Base-by-base conservation (phyloP, 495 filamentous ascomycete species). In the Trypethelium eluteriae region DNA sequence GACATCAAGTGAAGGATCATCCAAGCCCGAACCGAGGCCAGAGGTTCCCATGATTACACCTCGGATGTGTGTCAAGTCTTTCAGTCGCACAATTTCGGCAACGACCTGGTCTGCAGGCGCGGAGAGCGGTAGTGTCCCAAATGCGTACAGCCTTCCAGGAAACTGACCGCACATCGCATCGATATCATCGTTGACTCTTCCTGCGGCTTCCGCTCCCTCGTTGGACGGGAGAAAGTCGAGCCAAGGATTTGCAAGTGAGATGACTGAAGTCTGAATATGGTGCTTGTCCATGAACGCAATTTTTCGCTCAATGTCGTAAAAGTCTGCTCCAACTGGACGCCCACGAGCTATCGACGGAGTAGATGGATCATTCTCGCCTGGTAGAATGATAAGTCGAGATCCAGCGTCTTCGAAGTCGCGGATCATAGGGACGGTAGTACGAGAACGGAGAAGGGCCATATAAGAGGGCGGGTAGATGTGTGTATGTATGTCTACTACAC, bases 181-280 rank as follows among this genome's bases (percentile, higher is more conserved):
- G 38, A 96, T 84, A 50, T 93, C 89, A 69, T 89, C 78, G 76
- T 96, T 98, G 75, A 96, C 85, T 3, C 75, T 77, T 41, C 79
- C 67, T 0, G 91, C 89, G 66, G 85, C 83, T 50, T 77, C 73
- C 12, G 81, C 83, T 2, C 89, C 89, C 66, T 88, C 84, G 32
- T 76, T 70, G 0, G 86, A 70, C 0, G 83, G 78, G 0, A 96
- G 79, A 73, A 96, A 96, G 75, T 96, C 93, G 1, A 98, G 84
- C 93, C 93, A 98, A 1, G 93, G 93, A 74, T 98, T 98, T 34
- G 93, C 93, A 53, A 96, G 88, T 0, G 89, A 93, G 73, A 98
- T 85, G 9, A 96, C 87, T 18, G 90, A 95, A 64, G 85, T 86
- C 73, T 88, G 83, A 72, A 98, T 96, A 35, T 76, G 74, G 73